Evolutionary conservation across 2,329 filamentous ascomycete genomes (phyloP), one percentile per base, ranked within the genome.

Genomic region (Celoporthe dispersa): DNA sequence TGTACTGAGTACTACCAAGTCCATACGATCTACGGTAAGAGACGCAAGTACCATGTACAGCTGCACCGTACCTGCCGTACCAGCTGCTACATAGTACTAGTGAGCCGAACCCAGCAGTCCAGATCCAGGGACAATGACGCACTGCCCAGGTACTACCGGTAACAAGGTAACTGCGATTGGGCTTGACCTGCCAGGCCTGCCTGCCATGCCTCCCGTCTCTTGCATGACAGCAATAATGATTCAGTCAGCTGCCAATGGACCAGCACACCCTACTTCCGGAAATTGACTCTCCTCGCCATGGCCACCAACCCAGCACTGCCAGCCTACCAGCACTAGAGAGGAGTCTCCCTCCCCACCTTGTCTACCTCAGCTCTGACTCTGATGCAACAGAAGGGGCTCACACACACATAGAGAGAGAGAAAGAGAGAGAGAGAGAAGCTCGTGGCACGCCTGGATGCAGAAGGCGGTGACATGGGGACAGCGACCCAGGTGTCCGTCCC

Each of bases 51-150:
- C n/a, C 16, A 22, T n/a, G 7, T 60, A 60, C 57, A 35, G 1
- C 31, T 16, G 0, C 16, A 61, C n/a, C 19, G 33, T 61, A 12
- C 44, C 44, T 28, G 55, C 12, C 55, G 55, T 59, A 59, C 4
- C 25, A 19, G 55, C 25, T 19, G 33, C 53, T 4, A 57, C 28
- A n/a, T 12, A 60, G 12, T 41, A 37, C 35, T 25, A 31, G 25
- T 7, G n/a, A 16, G 60, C 60, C 60, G 39, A 44, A 41, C 28
- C 39, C 60, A 39, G 60, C 60, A 41, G 37, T 14, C 53, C 60
- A 41, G n/a, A 41, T 44, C 37, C 60, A 63, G 60, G 60, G 37
- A 39, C 35, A 63, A 63, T 63, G 60, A 63, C 60, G 60, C 60
- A 63, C 35, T 5, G 59, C 59, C 35, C 59, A 37, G 44, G 44